Evolutionary conservation across 305 asterid genomes (phyloP), one percentile per base, ranked within the genome.

Genomic region (Ilex paraguariensis): DNA sequence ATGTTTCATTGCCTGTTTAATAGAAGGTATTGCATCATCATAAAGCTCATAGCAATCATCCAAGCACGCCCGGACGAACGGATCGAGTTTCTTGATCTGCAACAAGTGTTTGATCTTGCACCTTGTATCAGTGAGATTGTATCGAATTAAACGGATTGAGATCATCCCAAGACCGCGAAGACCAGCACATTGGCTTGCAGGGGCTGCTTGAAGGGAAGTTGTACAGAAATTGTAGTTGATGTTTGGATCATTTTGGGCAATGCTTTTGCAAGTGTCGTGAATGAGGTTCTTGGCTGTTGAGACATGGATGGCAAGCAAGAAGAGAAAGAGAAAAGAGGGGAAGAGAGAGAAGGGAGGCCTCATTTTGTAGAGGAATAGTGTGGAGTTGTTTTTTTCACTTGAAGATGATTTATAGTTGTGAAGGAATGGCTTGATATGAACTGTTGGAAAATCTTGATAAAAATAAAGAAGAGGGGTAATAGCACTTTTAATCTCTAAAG

Each of bases 61-160:
- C 65, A 91, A 77, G 28, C 85, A 81, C 21, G 40, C 78, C 75
- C 51, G 66, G 0, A 51, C 54, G 13, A 71, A 79, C 2, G 75
- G 82, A 64, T 74, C 80, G 61, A 67, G 39, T 30, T 55, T 80
- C 63, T 50, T 59, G 59, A 45, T 65, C 21, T 57, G 76, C 55
- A 81, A 7, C 54, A 86, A 5, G 31, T 73, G 81, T 42, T 71
- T 86, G 66, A 93, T 61, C 50, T 56, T 14, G 59, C 89, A 78
- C 14, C 84, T 84, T 0, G 98, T 80, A 51, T 90, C 91, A 7
- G 95, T 93, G 15, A 84, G 44, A 71, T 93, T 93, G 74, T 81
- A 73, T 3, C 81, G 77, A 10, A 81, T 49, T 10, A 84, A 73
- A 13, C 90, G 49, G 62, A 93, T 77, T 15, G 91, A 70, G 66